Evolutionary conservation across 371 early-diverging fungal species (phyloP).

Genomic region (Sporodiniella umbellata): DNA sequence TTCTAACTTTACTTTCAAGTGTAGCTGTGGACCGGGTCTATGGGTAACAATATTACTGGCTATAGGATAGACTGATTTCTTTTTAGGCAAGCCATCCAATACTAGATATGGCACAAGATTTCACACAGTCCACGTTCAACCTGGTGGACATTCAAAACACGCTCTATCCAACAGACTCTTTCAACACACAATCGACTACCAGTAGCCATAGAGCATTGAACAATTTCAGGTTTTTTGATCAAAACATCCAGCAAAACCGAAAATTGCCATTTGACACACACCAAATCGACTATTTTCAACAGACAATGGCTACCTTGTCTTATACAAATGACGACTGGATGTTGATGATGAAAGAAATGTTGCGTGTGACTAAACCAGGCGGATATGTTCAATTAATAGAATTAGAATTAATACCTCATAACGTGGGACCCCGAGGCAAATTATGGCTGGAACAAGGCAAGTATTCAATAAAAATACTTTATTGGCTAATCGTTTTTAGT

Average conservation of each 20-base stretch:
- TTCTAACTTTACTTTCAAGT: background rate
- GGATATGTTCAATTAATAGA: slow-evolving; percentile 24
- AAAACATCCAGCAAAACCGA: slow-evolving; percentile 5
- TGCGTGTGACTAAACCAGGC: slow-evolving; percentile 18
- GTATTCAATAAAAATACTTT: background rate
- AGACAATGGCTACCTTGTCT: slow-evolving; percentile 1
- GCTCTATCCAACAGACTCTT: background rate
- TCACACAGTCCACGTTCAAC: slow-evolving; percentile 8
- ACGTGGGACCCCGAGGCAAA: slow-evolving; percentile 5
- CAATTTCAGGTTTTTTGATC: slow-evolving; percentile 11
- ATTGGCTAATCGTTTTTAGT: background rate
- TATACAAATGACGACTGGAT: slow-evolving; percentile 16
- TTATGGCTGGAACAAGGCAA: slow-evolving; percentile 13
- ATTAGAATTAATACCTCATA: slow-evolving; percentile 13
- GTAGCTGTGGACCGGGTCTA: slow-evolving; percentile 19
- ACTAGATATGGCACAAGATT: slow-evolving; percentile 22
- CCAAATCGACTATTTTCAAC: slow-evolving; percentile 23
- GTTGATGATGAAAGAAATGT: slow-evolving; percentile 4
- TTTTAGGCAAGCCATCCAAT: slow-evolving; percentile 14
- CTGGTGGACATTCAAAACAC: slow-evolving; percentile 7
- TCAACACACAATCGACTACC: background rate
- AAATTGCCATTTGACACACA: slow-evolving; percentile 10
- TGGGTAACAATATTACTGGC: slow-evolving; percentile 10
- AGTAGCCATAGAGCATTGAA: background rate
- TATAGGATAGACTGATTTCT: background rate